phyloP scores from a whole-genome alignment of 2,329 filamentous ascomycete genomes.

The Cladosporium austrohemisphaericum region DNA sequence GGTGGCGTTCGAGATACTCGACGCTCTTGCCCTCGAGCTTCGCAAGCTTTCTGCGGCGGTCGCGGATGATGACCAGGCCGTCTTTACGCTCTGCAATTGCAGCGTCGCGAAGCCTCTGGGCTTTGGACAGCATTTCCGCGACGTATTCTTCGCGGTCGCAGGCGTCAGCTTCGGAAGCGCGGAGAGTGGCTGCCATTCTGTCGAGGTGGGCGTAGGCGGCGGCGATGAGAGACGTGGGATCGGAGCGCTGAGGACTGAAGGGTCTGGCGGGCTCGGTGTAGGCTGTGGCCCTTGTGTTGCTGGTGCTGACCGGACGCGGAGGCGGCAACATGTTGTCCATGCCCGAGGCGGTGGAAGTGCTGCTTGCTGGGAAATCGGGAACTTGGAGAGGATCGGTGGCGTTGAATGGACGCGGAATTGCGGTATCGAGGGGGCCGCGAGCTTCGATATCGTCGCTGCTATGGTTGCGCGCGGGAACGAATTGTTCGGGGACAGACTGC shows the following conservation, averaged over 20 bases:
- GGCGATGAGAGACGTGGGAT: background rate
- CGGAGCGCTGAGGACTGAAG: background rate
- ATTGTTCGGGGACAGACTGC: too few relatives aligned
- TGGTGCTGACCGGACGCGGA: background rate
- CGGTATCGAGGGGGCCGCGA: background rate
- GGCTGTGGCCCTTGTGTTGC: background rate
- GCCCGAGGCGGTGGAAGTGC: too few relatives aligned
- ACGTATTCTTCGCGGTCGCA: conserved; percentile 3
- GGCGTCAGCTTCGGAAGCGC: background rate
- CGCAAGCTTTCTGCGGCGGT: background rate
- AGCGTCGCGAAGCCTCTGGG: background rate
- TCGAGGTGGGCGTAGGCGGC: background rate
- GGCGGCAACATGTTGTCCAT: too few relatives aligned
- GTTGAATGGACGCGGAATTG: background rate
- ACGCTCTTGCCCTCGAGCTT: background rate
- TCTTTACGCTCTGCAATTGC: background rate
- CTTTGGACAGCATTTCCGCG: background rate
- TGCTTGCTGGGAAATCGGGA: too few relatives aligned
- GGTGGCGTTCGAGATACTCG: background rate
- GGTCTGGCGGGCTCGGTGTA: background rate
- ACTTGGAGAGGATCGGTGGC: background rate
- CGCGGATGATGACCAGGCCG: conserved; percentile 5
- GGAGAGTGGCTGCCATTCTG: background rate
- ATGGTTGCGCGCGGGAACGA: too few relatives aligned
- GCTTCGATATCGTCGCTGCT: too few relatives aligned